Conservation (phyloP, 139 green algal species). For the Chlorella sorokiniana region DNA sequence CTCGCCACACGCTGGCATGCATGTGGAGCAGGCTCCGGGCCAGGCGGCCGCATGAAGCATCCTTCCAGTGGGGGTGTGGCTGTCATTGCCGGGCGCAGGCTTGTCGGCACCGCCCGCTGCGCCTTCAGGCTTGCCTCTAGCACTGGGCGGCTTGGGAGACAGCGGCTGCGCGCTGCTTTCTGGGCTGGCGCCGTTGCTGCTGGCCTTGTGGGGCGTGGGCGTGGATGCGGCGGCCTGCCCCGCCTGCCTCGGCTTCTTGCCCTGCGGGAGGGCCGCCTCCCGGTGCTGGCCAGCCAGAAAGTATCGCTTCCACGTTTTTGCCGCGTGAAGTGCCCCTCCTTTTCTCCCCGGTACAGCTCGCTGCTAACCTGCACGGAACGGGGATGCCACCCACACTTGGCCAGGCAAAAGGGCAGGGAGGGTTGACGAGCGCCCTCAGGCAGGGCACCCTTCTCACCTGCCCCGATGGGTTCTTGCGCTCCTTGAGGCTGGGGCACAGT, state of each 20-base stretch:
- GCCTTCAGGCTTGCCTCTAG: not conserved
- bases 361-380: not conserved
- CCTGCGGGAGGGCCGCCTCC: not conserved
- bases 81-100: not conserved
- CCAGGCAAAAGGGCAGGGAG: not conserved
- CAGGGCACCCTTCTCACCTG: not conserved
- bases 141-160: not conserved
- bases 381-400: not conserved
- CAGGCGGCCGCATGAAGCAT: not conserved
- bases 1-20: constrained; percentile 8
- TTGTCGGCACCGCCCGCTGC: not conserved
- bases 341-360: not conserved
- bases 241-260: too few relatives aligned
- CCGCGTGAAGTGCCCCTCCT: not conserved
- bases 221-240: too few relatives aligned
- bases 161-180: not conserved
- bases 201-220: too few relatives aligned
- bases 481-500: not conserved
- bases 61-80: not conserved
- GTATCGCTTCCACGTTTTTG: too few relatives aligned
- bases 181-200: not conserved
- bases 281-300: not conserved
- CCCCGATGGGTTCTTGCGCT: not conserved
- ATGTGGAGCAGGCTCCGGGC: not conserved
- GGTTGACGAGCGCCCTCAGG: not conserved